Evolutionary conservation across 352 stramenopile genomes (phyloP).

Genomic region (Globisporangium splendens): DNA sequence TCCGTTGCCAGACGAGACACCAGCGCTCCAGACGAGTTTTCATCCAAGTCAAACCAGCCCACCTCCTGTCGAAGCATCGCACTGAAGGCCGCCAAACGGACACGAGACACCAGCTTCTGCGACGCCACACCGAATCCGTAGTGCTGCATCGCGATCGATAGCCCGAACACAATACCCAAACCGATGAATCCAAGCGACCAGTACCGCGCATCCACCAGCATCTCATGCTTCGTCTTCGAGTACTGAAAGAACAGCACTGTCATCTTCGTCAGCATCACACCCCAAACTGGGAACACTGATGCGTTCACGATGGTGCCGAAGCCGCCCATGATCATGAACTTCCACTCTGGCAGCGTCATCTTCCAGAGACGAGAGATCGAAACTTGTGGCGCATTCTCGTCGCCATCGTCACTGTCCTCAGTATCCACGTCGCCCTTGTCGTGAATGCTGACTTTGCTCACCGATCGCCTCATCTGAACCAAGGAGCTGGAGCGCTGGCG

Average conservation of each 20-base stretch:
- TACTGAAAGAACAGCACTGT: constrained; percentile 47
- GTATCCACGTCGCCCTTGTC: too few species aligned
- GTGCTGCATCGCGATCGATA: constrained; percentile 38
- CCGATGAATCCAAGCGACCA: constrained; percentile 32
- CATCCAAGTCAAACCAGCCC: constrained; percentile 67
- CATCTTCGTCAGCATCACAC: constrained; percentile 52
- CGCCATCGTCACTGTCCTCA: too few species aligned
- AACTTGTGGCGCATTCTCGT: too few species aligned
- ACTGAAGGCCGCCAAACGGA: constrained; percentile 39
- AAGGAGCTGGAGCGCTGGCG: too few species aligned
- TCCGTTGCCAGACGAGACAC: constrained; percentile 64
- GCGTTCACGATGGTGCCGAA: constrained; percentile 38
- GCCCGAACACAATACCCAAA: constrained; percentile 33
- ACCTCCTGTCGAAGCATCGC: constrained; percentile 72
- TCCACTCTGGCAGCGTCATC: constrained; percentile 38
- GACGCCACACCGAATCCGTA: constrained; percentile 54
- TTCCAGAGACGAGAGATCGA: constrained; percentile 34
- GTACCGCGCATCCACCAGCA: constrained; percentile 31
- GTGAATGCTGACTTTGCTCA: too few species aligned
- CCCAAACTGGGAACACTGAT: constrained; percentile 43
- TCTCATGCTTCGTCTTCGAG: constrained; percentile 26
- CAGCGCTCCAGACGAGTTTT: constrained; percentile 62
- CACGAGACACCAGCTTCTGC: constrained; percentile 38
- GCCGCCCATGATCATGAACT: constrained; percentile 36
- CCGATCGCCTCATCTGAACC: too few species aligned